Evolutionary conservation across 257 asterid species (phyloP).

Genomic region (Jacaranda copaia): DNA sequence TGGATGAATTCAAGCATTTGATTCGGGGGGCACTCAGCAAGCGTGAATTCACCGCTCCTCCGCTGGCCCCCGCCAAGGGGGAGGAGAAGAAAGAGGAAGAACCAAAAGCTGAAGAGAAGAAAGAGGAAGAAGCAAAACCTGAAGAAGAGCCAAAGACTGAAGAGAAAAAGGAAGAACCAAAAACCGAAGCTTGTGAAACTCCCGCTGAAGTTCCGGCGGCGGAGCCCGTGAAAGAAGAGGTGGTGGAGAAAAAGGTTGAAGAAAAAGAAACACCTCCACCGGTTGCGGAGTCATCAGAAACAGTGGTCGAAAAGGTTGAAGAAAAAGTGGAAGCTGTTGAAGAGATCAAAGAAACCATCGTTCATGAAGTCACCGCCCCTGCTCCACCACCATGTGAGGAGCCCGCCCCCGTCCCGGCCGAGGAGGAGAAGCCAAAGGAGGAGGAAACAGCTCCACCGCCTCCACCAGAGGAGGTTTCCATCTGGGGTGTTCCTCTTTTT

Average conservation of each 20-base stretch:
- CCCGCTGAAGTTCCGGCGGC: slow-evolving; percentile 44
- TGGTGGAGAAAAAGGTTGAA: slow-evolving; percentile 30
- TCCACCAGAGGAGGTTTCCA: slow-evolving; percentile 78
- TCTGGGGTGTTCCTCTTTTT: slow-evolving; percentile 85
- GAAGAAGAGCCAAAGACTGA: slow-evolving; percentile 43
- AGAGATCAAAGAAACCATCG: slow-evolving; percentile 84
- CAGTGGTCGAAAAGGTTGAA: slow-evolving; percentile 37
- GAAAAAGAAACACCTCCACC: slow-evolving; percentile 39
- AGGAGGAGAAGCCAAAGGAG: slow-evolving; percentile 48
- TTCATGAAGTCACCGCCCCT: slow-evolving; percentile 74
- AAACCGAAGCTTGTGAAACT: slow-evolving; percentile 40
- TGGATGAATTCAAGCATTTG: slow-evolving; percentile 80
- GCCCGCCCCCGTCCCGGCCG: slow-evolving; percentile 44
- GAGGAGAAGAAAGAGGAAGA: slow-evolving; percentile 54
- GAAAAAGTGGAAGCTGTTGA: slow-evolving; percentile 61
- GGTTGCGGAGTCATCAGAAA: slow-evolving; percentile 36
- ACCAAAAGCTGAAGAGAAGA: slow-evolving; percentile 34
- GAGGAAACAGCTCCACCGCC: slow-evolving; percentile 42
- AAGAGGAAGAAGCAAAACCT: slow-evolving; percentile 30
- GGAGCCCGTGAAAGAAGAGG: slow-evolving; percentile 45
- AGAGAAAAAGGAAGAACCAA: slow-evolving; percentile 39
- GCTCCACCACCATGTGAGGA: slow-evolving; percentile 53
- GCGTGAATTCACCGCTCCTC: slow-evolving; percentile 84
- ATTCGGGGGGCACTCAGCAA: slow-evolving; percentile 79
- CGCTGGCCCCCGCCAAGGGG: slow-evolving; percentile 48